These are phyloP conservation scores for Salix viminalis DNA, from an alignment of 345 rosid genomes.

Conservation along the genomic window DNA sequence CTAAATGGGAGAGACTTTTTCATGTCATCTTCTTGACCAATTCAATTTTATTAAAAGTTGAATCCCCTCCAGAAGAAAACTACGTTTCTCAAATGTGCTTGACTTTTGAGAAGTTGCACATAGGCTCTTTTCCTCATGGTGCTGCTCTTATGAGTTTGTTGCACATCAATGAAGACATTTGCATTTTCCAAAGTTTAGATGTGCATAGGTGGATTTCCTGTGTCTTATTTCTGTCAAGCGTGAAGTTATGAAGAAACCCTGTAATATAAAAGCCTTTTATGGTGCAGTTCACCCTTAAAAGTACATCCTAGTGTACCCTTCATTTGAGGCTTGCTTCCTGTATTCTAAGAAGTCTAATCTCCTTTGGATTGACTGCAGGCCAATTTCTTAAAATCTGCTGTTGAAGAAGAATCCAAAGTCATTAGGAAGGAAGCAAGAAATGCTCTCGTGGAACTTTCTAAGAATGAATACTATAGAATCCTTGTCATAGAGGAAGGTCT, in stretches of 20 bases:
- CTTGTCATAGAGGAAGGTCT: conserved; percentile 82
- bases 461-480: conserved; percentile 67
- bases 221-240: neutral
- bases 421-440: conserved; percentile 67
- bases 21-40: neutral
- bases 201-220: neutral
- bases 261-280: neutral
- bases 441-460: conserved; percentile 73
- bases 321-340: neutral
- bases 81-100: neutral
- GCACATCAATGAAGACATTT: neutral
- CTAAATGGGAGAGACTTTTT: neutral
- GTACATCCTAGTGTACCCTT: neutral
- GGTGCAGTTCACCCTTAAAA: neutral
- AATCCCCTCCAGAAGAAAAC: neutral
- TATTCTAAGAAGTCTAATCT: conserved; percentile 7
- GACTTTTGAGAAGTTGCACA: no score
- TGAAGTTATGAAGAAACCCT: neutral
- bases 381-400: conserved; percentile 44
- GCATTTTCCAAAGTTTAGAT: neutral
- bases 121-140: no score
- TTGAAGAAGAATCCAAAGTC: conserved; percentile 44
- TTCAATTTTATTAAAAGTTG: neutral
- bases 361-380: conserved; percentile 40
- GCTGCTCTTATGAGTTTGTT: neutral